Evolutionary conservation across 139 green algal species (phyloP).

Genomic region (Coccomyxa sp.): DNA sequence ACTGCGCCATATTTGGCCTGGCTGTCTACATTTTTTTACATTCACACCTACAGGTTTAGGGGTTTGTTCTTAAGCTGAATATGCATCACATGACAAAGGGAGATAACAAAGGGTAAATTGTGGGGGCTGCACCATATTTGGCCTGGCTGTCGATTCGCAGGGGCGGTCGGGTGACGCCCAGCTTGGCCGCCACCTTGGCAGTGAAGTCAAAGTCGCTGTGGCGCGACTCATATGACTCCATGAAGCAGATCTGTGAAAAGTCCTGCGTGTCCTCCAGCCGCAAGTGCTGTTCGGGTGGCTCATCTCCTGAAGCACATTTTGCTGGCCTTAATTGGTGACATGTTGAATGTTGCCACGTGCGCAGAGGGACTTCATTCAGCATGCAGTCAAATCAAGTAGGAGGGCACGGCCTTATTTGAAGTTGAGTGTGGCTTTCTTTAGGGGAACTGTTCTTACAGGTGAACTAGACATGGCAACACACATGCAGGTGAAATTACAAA

Average conservation of each 20-base stretch:
- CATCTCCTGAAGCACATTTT: neutral
- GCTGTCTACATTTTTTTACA: no score
- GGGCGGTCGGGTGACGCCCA: slow-evolving; percentile 56
- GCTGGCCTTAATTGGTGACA: neutral
- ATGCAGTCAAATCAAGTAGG: no score
- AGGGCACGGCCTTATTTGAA: no score
- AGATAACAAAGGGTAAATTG: neutral
- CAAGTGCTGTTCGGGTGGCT: neutral
- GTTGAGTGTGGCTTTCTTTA: no score
- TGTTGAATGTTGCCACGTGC: neutral
- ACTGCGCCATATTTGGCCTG: slow-evolving; percentile 86
- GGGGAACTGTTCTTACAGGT: no score
- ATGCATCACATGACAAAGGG: no score
- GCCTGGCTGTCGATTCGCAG: slow-evolving; percentile 86
- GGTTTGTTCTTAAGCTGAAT: no score
- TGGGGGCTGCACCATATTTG: slow-evolving; percentile 74
- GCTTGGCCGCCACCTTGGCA: slow-evolving; percentile 38
- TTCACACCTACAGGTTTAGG: no score
- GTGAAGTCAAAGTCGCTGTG: slow-evolving; percentile 76
- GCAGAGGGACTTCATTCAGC: no score
- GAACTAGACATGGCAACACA: no score
- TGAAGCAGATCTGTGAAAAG: slow-evolving; percentile 57
- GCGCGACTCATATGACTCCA: slow-evolving; percentile 81
- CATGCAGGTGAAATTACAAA: no score
- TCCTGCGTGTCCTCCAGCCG: slow-evolving; percentile 23